Conservation (phyloP, 2,329 filamentous ascomycete species). For the Verticillium longisporum region DNA sequence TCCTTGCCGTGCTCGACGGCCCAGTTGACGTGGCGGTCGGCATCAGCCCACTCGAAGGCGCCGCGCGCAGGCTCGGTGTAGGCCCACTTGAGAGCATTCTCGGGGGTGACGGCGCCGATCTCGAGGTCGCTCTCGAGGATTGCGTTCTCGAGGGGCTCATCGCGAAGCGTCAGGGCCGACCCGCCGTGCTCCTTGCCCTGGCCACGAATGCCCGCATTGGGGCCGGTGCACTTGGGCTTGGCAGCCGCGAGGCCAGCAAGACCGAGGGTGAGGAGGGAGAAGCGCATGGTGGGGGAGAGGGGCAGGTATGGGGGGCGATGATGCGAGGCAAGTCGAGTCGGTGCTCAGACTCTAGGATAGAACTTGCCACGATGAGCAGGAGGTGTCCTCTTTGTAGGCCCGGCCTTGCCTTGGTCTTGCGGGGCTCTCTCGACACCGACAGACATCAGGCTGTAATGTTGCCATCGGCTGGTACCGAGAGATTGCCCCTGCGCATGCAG, state of each 20-base stretch:
- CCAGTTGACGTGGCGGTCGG: slow-evolving; percentile 40
- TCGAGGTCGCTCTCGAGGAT: slow-evolving; percentile 42
- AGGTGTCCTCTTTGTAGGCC: not conserved
- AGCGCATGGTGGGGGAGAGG: not conserved
- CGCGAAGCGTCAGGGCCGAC: slow-evolving; percentile 48
- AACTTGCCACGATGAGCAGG: not conserved
- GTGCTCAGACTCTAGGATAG: not conserved
- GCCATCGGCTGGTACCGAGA: not conserved
- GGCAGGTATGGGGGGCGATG: not conserved
- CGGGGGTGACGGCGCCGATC: slow-evolving; percentile 50
- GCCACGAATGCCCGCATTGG: slow-evolving; percentile 17
- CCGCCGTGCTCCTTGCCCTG: slow-evolving; percentile 40
- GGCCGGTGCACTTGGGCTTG: slow-evolving; percentile 7
- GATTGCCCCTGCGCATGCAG: not conserved
- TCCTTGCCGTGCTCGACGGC: slow-evolving; percentile 34
- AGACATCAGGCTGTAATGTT: not conserved
- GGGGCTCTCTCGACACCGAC: not conserved
- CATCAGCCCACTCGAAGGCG: slow-evolving; percentile 54
- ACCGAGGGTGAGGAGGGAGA: not conserved
- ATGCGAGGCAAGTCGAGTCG: not conserved
- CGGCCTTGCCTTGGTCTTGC: not conserved
- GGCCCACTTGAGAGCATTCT: slow-evolving; percentile 47
- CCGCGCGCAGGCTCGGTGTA: slow-evolving; percentile 50
- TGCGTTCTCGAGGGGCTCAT: slow-evolving; percentile 41
- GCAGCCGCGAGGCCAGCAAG: not conserved